A percentile compares a stretch with the other conserved stretches of the same genome.
Evolutionary conservation across 805 yeast genomes (phyloP).

Genomic region (Starmerella apis): DNA sequence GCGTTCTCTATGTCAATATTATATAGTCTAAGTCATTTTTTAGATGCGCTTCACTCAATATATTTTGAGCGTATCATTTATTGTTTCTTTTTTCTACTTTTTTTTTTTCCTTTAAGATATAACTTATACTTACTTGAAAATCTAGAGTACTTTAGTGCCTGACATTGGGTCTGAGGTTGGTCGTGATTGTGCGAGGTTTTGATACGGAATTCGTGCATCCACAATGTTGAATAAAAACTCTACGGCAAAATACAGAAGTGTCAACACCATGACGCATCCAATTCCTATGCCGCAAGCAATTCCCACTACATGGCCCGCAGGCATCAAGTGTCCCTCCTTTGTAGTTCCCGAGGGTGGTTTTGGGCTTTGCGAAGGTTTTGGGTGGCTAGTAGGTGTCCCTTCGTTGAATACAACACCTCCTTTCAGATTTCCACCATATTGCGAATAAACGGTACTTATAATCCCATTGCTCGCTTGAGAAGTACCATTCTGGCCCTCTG

Average conservation of each 20-base stretch:
- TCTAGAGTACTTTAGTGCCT: constrained; percentile 8
- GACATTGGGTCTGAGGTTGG: constrained; percentile 10
- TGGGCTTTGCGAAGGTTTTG: background rate
- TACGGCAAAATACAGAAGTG: constrained; percentile 34
- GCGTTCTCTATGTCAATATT: too few relatives aligned
- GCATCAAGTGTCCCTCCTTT: constrained; percentile 26
- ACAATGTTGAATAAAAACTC: constrained; percentile 11
- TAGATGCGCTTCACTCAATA: too few relatives aligned
- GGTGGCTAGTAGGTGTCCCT: background rate
- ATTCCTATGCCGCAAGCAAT: constrained; percentile 59
- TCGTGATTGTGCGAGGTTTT: constrained; percentile 17
- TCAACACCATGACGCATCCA: constrained; percentile 38
- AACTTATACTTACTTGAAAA: background rate
- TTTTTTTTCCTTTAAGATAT: too few relatives aligned
- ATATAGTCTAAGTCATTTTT: too few relatives aligned
- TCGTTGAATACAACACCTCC: constrained; percentile 11
- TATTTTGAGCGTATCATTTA: too few relatives aligned
- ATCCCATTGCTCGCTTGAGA: constrained; percentile 20
- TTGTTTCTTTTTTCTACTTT: too few relatives aligned
- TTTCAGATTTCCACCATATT: constrained; percentile 20
- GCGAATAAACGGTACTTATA: constrained; percentile 30
- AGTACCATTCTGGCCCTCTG: background rate
- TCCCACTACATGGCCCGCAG: constrained; percentile 56
- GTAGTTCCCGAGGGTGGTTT: background rate
- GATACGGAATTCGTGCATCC: constrained; percentile 11